Evolutionary conservation across 164 flowering plant species (phyloP).

Genomic region (Vitis rupestris): DNA sequence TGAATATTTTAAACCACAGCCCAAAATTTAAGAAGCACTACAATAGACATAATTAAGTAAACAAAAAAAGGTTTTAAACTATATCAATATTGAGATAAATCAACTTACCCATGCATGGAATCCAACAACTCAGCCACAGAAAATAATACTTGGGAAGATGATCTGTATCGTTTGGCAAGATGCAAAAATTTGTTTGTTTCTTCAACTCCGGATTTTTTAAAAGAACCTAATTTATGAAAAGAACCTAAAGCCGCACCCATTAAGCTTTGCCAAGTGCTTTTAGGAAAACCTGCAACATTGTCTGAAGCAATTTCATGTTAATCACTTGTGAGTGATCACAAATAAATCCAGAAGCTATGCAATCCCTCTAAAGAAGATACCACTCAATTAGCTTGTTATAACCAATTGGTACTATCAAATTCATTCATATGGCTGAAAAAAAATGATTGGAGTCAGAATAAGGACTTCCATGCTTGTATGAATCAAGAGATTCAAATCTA

Average conservation of each 20-base stretch:
- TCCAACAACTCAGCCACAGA: constrained; percentile 84
- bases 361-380: not conserved
- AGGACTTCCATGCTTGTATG: too few species aligned
- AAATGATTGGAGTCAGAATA: too few species aligned
- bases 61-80: not conserved
- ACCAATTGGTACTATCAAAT: not conserved
- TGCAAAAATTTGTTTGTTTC: constrained; percentile 44
- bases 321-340: too few species aligned
- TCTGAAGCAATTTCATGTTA: constrained; percentile 29
- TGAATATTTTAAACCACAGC: not conserved
- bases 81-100: not conserved
- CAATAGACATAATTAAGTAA: not conserved
- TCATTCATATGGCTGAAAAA: not conserved
- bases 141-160: constrained; percentile 62
- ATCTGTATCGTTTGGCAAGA: constrained; percentile 56
- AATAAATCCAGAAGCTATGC: not conserved
- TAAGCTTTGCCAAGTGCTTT: constrained; percentile 60
- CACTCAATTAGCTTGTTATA: not conserved
- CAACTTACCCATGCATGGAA: constrained; percentile 48
- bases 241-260: constrained; percentile 72
- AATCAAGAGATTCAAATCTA: too few species aligned
- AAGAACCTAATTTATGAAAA: constrained; percentile 27
- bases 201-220: constrained; percentile 17
- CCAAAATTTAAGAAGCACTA: not conserved
- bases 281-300: constrained; percentile 50